Evolutionary conservation across 352 stramenopile genomes (phyloP), one percentile per base, ranked within the genome.

Genomic region (Phytophthora crassamura): DNA sequence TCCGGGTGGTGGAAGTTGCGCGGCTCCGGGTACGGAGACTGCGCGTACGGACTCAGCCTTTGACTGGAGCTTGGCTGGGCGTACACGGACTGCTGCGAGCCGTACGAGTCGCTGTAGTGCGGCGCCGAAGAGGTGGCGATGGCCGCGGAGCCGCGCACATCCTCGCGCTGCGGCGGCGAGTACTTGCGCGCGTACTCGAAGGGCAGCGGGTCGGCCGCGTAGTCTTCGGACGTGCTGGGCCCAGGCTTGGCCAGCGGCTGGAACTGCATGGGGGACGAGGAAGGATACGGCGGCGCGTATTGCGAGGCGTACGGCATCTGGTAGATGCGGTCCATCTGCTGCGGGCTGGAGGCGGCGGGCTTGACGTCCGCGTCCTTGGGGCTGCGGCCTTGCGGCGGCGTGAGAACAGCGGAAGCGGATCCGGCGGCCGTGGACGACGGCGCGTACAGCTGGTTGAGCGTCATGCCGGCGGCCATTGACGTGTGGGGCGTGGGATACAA

Each of bases 101-200:
- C 56, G 55, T 83, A 84, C 48, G 74, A 57, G 48, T 85, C 73
- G 18, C 59, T 48, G 60, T 80, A 83, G 48, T 52, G 39, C 20
- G 33, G 48, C 20, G 52, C 18, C 14, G 55, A 79, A 25, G 67
- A 63, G 5, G 59, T 58, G 43, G 49, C 35, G 18, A 47, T 22
- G 34, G 30, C 12, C 5, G 32, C 40, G 49, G 12, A 46, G 33
- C 0, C 43, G 12, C 42, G 48, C 50, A 36, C 52, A 39, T 72
- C 65, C 7, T 77, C 69, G 11, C 64, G 42, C 4, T 14, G 39
- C 4, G 47, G 52, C 41, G 57, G 65, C 33, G 75, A 78, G 62
- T 78, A 83, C 58, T 81, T 78, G 51, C 75, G 75, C 56, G 57
- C 81, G 67, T 94, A 94, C 55, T 94, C 84, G 57, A 94, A 94